phyloP scores from a whole-genome alignment of 2,329 filamentous ascomycete species.

The Pseudogymnoascus sp. region DNA sequence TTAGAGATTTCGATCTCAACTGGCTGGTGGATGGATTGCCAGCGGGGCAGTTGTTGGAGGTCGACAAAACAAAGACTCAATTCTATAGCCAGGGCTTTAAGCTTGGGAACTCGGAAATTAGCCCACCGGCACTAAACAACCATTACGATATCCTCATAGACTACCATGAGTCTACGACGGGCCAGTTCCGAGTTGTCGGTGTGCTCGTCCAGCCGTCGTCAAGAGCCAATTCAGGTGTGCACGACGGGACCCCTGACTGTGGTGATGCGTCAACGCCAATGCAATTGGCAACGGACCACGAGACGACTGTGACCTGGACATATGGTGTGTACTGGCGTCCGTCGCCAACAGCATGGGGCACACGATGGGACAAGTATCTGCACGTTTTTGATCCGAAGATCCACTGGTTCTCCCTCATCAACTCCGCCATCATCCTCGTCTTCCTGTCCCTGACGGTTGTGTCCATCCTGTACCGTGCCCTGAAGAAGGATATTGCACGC shows the following conservation, averaged over 20 bases:
- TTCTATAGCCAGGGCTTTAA: slow-evolving; percentile 92
- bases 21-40: slow-evolving; percentile 94
- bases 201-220: slow-evolving; percentile 83
- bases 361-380: slow-evolving; percentile 96
- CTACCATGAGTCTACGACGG: slow-evolving; percentile 70
- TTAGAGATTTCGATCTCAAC: slow-evolving; percentile 83
- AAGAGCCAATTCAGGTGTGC: slow-evolving; percentile 45
- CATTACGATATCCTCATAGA: slow-evolving; percentile 93
- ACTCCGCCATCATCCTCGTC: slow-evolving; percentile 89
- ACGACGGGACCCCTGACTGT: slow-evolving; percentile 53
- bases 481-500: slow-evolving; percentile 90
- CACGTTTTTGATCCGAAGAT: slow-evolving; percentile 97
- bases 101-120: slow-evolving; percentile 55
- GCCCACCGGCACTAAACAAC: slow-evolving; percentile 68
- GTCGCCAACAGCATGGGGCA: slow-evolving; percentile 85
- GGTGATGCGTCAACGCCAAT: slow-evolving; percentile 49
- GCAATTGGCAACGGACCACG: slow-evolving; percentile 55
- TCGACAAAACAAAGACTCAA: slow-evolving; percentile 65
- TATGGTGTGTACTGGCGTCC: slow-evolving; percentile 88
- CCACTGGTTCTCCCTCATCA: slow-evolving; percentile 97
- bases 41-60: slow-evolving; percentile 74
- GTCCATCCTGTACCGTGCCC: slow-evolving; percentile 80
- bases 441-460: slow-evolving; percentile 86
- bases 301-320: slow-evolving; percentile 71
- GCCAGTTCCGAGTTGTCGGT: slow-evolving; percentile 81